phyloP scores from a whole-genome alignment of 108 stramenopile species.

The Schizochytrium sp. region DNA sequence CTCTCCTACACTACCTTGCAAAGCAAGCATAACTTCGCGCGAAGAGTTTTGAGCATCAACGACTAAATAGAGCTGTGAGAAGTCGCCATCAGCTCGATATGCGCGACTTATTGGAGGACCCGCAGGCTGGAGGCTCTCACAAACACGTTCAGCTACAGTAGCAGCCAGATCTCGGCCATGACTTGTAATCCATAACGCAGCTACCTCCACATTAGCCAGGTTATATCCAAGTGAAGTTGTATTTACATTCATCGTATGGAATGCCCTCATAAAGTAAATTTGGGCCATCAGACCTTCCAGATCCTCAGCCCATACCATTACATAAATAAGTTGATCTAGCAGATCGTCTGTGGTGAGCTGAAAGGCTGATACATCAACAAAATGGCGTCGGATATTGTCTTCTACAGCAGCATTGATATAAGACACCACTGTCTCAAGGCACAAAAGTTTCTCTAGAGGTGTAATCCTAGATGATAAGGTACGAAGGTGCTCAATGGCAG shows the following conservation, averaged over 20 bases:
- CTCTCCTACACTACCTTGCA: conserved; percentile 24
- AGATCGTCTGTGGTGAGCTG: conserved; percentile 55
- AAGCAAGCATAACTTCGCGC: conserved; percentile 21
- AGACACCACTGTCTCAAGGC: conserved; percentile 9
- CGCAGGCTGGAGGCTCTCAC: background rate
- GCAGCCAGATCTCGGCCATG: conserved; percentile 23
- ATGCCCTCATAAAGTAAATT: conserved; percentile 47
- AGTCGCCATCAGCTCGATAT: background rate
- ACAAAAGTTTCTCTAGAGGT: conserved; percentile 19
- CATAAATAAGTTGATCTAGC: conserved; percentile 44
- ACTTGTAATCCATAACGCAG: background rate
- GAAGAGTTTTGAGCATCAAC: conserved; percentile 30
- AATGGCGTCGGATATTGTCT: conserved; percentile 11
- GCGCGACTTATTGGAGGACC: conserved; percentile 2
- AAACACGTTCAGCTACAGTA: background rate
- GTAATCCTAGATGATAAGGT: background rate
- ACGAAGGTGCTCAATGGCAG: conserved; percentile 9
- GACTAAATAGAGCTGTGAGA: background rate
- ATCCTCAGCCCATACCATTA: conserved; percentile 28
- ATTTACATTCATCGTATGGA: conserved; percentile 47
- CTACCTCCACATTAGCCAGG: conserved; percentile 54
- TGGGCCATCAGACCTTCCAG: background rate
- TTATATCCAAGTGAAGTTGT: conserved; percentile 47
- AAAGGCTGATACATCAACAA: conserved; percentile 15
- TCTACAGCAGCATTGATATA: conserved; percentile 45